phyloP scores from a whole-genome alignment of 148 eudicot genomes.

The Nyssa sinensis region DNA sequence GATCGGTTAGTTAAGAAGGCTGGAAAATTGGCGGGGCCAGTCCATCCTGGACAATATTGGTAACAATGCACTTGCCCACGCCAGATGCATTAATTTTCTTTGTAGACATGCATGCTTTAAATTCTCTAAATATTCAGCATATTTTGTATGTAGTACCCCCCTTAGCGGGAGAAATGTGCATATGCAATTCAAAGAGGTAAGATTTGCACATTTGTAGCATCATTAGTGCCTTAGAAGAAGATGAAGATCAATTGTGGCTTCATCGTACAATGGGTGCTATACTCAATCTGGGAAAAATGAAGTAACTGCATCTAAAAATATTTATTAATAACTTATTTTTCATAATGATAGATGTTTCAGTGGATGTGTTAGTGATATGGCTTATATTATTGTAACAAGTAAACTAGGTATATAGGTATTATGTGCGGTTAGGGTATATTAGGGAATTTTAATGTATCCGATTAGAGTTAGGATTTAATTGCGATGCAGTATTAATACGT shows the following conservation, averaged over 20 bases:
- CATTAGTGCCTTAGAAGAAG: background rate
- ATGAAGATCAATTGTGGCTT: background rate
- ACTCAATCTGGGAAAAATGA: background rate
- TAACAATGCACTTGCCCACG: slow-evolving; percentile 29
- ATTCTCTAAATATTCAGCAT: too few species aligned
- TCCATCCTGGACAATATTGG: slow-evolving; percentile 91
- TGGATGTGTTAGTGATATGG: too few species aligned
- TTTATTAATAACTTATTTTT: background rate
- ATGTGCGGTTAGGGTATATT: too few species aligned
- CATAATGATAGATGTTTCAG: background rate
- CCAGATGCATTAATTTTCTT: background rate
- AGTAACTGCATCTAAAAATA: background rate
- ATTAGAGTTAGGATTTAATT: too few species aligned
- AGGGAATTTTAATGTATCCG: too few species aligned
- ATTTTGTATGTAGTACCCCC: too few species aligned
- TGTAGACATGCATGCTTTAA: background rate
- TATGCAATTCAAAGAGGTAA: background rate
- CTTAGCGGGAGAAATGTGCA: background rate
- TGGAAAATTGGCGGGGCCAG: slow-evolving; percentile 77
- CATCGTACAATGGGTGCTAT: background rate
- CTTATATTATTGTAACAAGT: too few species aligned
- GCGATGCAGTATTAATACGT: too few species aligned
- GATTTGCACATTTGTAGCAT: background rate
- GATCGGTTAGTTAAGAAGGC: slow-evolving; percentile 76
- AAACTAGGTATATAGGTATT: too few species aligned